Evolutionary conservation across 352 stramenopile genomes (phyloP).

Genomic region (Globisporangium barbulae): DNA sequence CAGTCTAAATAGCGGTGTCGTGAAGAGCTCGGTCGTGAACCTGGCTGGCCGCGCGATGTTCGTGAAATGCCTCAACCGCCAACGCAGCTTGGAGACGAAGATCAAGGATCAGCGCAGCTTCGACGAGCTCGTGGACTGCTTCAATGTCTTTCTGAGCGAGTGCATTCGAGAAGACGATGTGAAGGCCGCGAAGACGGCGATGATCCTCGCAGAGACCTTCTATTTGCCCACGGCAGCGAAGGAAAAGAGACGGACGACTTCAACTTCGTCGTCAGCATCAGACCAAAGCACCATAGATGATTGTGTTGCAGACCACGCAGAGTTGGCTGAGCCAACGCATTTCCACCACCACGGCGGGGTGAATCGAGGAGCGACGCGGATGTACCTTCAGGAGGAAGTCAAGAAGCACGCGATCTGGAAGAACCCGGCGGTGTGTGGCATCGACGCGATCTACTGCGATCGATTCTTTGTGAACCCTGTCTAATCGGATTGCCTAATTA

Average conservation of each 20-base stretch:
- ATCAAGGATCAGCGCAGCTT: conserved; percentile 62
- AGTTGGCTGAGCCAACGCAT: not conserved
- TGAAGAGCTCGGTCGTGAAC: conserved; percentile 27
- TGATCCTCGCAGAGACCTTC: conserved; percentile 86
- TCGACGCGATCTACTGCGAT: not conserved
- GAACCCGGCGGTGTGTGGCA: conserved; percentile 49
- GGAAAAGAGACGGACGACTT: not conserved
- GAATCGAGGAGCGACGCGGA: conserved; percentile 46
- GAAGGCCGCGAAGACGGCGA: conserved; percentile 83
- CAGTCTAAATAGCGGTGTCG: conserved; percentile 4
- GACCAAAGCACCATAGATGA: not conserved
- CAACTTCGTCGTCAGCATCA: conserved; percentile 8
- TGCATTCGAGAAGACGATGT: conserved; percentile 78
- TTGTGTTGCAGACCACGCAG: not conserved
- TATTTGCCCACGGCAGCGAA: conserved; percentile 34
- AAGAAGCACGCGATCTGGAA: conserved; percentile 86
- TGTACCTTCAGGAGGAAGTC: conserved; percentile 80
- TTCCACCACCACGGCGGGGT: conserved; percentile 12
- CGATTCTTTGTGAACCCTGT: not conserved
- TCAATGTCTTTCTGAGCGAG: conserved; percentile 68
- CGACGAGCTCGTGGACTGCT: conserved; percentile 56
- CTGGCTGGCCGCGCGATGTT: conserved; percentile 58
- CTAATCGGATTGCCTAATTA: not conserved
- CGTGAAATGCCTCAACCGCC: conserved; percentile 78
- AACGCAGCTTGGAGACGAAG: conserved; percentile 77